These are phyloP conservation scores for Camelina hispida DNA, from an alignment of 345 rosid species.

Conservation along the genomic window DNA sequence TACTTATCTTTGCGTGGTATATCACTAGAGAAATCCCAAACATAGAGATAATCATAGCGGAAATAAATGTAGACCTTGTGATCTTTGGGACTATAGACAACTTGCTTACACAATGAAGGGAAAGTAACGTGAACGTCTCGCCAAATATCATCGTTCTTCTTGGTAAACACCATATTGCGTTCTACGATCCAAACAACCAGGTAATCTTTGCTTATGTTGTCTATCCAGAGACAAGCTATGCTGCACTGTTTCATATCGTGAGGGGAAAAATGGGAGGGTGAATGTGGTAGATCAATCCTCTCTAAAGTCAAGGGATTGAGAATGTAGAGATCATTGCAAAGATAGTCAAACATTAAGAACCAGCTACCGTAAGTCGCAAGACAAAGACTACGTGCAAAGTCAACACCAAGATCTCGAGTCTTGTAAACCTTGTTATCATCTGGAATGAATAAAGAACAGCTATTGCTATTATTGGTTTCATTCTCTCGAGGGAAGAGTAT, in stretches of 20 bases:
- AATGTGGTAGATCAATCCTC: slow-evolving; percentile 20
- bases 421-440: slow-evolving; percentile 13
- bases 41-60: background rate
- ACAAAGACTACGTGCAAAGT: background rate
- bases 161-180: background rate
- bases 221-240: background rate
- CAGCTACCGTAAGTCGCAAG: slow-evolving; percentile 28
- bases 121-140: too few species aligned
- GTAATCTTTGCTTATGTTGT: slow-evolving; percentile 15
- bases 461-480: background rate
- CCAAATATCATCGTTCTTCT: background rate
- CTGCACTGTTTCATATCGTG: too few species aligned
- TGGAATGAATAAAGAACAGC: slow-evolving; percentile 12
- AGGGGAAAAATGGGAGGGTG: too few species aligned
- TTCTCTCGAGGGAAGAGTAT: background rate
- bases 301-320: slow-evolving; percentile 7
- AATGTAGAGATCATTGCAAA: background rate
- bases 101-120: too few species aligned
- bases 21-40: slow-evolving; percentile 26
- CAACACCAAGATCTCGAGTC: slow-evolving; percentile 23
- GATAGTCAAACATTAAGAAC: background rate
- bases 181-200: background rate
- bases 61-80: background rate
- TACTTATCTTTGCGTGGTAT: background rate
- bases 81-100: background rate